phyloP scores from a whole-genome alignment of 2,329 filamentous ascomycete genomes.

The Botrytis deweyae region DNA sequence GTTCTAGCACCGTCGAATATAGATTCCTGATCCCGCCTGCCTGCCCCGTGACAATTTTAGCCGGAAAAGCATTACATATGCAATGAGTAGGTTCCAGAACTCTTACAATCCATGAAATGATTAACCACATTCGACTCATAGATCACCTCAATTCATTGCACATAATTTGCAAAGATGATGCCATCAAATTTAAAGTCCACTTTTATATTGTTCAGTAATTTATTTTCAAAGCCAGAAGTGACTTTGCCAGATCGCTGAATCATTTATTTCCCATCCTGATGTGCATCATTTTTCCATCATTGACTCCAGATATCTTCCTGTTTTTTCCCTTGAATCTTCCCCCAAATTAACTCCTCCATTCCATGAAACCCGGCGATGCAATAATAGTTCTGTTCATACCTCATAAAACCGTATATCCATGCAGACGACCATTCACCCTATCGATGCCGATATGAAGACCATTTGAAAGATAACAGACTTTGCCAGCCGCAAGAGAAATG shows the following conservation, averaged over 20 bases:
- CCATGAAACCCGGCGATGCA: neutral
- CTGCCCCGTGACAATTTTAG: no score
- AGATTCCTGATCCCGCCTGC: no score
- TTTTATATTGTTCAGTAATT: neutral
- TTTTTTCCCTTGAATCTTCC: neutral
- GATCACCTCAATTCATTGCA: neutral
- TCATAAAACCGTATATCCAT: neutral
- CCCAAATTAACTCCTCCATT: neutral
- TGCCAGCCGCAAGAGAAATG: neutral
- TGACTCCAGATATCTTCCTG: neutral
- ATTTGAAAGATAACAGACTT: neutral
- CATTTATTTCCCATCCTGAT: neutral
- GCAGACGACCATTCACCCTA: neutral
- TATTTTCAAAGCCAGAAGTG: neutral
- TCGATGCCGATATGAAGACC: neutral
- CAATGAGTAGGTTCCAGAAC: no score
- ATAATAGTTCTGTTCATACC: neutral
- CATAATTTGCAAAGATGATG: no score
- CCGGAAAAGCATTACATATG: no score
- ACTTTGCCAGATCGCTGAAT: neutral
- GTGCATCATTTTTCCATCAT: neutral
- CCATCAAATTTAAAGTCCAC: neutral
- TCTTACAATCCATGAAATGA: fast-evolving
- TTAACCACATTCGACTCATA: no score
- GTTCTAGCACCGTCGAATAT: no score